Evolutionary conservation across 78 protist species (phyloP).

Genomic region (Neovahlkampfia damariscottae): DNA sequence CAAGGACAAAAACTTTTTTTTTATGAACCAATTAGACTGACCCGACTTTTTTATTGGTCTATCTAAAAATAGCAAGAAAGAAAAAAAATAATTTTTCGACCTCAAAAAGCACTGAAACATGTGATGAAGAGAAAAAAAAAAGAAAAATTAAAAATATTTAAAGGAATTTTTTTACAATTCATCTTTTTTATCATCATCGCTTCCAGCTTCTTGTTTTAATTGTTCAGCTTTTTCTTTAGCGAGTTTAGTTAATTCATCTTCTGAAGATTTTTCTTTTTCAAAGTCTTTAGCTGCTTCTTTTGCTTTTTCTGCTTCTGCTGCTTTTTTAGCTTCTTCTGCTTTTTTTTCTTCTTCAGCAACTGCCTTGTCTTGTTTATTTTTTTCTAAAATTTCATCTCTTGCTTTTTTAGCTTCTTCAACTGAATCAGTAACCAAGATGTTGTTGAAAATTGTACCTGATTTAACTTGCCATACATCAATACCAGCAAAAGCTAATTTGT

Average conservation of each 20-base stretch:
- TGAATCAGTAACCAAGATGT: slow-evolving; percentile 81
- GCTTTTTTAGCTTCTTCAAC: slow-evolving; percentile 39
- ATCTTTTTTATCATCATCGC: not conserved
- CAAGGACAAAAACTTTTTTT: too few relatives aligned
- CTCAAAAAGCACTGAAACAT: too few relatives aligned
- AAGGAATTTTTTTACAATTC: slow-evolving; percentile 2
- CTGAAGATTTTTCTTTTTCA: not conserved
- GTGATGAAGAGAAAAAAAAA: too few relatives aligned
- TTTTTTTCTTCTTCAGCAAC: slow-evolving; percentile 27
- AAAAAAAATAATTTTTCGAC: too few relatives aligned
- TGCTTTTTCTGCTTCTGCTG: slow-evolving; percentile 13
- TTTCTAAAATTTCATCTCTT: slow-evolving; percentile 14
- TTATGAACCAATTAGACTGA: too few relatives aligned
- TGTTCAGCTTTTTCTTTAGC: not conserved
- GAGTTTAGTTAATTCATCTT: not conserved
- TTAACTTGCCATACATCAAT: slow-evolving; percentile 93
- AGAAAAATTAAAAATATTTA: too few relatives aligned
- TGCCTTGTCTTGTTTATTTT: slow-evolving; percentile 42
- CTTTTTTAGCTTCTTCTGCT: slow-evolving; percentile 52
- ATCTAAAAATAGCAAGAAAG: too few relatives aligned
- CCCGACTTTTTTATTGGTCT: too few relatives aligned
- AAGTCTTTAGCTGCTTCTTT: not conserved
- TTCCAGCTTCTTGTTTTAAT: not conserved
- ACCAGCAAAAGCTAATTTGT: slow-evolving; percentile 55
- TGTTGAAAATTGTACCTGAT: slow-evolving; percentile 94